phyloP scores from a whole-genome alignment of 2,329 filamentous ascomycete genomes.

The Cladosporium sp. region DNA sequence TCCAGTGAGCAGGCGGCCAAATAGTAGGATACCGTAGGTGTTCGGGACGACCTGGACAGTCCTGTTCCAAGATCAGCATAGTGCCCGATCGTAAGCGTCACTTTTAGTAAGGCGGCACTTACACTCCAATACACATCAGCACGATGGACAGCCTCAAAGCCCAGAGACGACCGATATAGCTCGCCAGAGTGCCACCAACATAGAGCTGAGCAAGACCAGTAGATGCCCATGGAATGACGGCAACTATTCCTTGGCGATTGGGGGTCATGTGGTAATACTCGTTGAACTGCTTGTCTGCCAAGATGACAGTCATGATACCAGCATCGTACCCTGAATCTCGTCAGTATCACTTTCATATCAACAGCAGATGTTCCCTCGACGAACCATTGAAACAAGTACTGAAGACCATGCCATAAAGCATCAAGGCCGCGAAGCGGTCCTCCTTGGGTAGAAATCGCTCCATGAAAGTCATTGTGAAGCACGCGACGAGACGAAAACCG shows the following conservation, averaged over 20 bases:
- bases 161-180: constrained; percentile 42
- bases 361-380: not conserved
- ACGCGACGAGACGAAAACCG: not conserved
- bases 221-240: constrained; percentile 46
- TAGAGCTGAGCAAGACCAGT: constrained; percentile 44
- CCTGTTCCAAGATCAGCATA: constrained; percentile 25
- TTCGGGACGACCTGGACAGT: constrained; percentile 45
- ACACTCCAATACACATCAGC: constrained; percentile 44
- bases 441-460: constrained; percentile 41
- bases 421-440: constrained; percentile 41
- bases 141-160: constrained; percentile 42
- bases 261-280: constrained; percentile 42
- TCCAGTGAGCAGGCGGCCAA: constrained; percentile 44
- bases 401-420: constrained; percentile 44
- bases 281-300: constrained; percentile 46
- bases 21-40: constrained; percentile 42
- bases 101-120: constrained; percentile 13
- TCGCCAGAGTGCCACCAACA: constrained; percentile 42
- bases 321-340: constrained; percentile 38
- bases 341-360: not conserved
- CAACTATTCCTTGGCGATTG: constrained; percentile 41
- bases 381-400: constrained; percentile 45
- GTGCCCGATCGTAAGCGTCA: not conserved
- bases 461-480: constrained; percentile 35
- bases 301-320: constrained; percentile 47